phyloP scores from a whole-genome alignment of 495 filamentous ascomycete genomes.

The Podospora anserina region DNA sequence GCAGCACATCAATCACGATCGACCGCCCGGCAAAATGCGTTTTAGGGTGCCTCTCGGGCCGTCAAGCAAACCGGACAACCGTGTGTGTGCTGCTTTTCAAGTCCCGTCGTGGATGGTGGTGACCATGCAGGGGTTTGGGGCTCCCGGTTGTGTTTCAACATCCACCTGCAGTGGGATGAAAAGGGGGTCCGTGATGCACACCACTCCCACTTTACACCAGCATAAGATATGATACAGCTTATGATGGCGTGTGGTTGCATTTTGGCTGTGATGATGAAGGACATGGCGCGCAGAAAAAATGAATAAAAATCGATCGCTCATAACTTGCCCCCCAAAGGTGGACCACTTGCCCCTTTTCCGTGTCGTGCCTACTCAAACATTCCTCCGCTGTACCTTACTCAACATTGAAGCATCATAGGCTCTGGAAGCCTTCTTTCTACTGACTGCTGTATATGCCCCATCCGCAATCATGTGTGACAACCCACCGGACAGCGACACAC shows the following conservation, averaged over 20 bases:
- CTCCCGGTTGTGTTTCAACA: constrained; percentile 6
- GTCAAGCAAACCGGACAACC: background rate
- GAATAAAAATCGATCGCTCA: too few species aligned
- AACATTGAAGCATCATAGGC: background rate
- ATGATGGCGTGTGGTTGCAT: background rate
- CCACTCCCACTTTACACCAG: background rate
- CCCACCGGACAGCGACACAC: background rate
- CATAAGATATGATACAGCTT: background rate
- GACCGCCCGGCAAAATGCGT: constrained; percentile 4
- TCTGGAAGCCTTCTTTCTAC: constrained; percentile 1
- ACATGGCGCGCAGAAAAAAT: background rate
- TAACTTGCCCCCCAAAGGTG: too few species aligned
- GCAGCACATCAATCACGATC: background rate
- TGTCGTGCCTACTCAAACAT: too few species aligned
- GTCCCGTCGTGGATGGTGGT: background rate
- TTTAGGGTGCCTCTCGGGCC: background rate
- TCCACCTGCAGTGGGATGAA: background rate
- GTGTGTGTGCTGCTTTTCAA: background rate
- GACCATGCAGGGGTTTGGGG: constrained; percentile 1
- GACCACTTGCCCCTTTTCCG: too few species aligned
- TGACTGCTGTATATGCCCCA: background rate
- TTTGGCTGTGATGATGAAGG: background rate
- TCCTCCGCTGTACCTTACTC: background rate
- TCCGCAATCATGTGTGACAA: constrained; percentile 3
- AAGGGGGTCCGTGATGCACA: constrained; percentile 14